Evolutionary conservation across 1,139 yeast genomes (phyloP), one percentile per base, ranked within the genome.

Genomic region (Scheffersomyces stambukii): DNA sequence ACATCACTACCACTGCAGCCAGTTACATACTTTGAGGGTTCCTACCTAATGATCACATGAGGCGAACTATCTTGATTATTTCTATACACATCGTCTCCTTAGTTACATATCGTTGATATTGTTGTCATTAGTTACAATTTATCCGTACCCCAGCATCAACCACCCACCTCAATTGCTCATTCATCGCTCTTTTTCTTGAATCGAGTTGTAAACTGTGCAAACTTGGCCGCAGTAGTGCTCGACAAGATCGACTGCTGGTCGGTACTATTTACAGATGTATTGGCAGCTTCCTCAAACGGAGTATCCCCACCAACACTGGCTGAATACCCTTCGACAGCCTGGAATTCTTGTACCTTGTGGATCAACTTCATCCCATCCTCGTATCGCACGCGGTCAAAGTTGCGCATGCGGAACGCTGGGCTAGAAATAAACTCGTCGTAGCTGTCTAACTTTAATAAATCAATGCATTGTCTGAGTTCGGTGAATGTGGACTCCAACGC

Each of bases 401-500:
- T 50, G 32, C 72, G 54, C 60, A 62, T 59, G 42, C 73, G 52
- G 35, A 50, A 59, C 1, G 62, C 40, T 3, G 69, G 57, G 40
- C 64, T 64, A 31, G 54, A 58, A 24, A 48, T 47, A 41, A 59
- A 66, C 25, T 65, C 72, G 12, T 63, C 70, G 41, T 56, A 62
- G 33, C 54, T 54, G 6, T 62, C 65, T 31, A 61, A 42, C 35
- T 59, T 50, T 32, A 67, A 54, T 44, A 67, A 48, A 45, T 67
- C 65, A 32, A 67, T 60, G 33, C 65, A 56, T 43, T 67, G 73
- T 40, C 73, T 52, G 32, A 67, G 58, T 41, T 65, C 71, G 1
- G 66, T 53, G 34, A 67, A 67, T 14, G 74, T 67, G 13, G 70
- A 55, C 37, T 63, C 66, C 19, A 66, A 51, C 0, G 72, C 68